Evolutionary conservation across 2,329 filamentous ascomycete genomes (phyloP).

Genomic region (Trichophyton rubrum): DNA sequence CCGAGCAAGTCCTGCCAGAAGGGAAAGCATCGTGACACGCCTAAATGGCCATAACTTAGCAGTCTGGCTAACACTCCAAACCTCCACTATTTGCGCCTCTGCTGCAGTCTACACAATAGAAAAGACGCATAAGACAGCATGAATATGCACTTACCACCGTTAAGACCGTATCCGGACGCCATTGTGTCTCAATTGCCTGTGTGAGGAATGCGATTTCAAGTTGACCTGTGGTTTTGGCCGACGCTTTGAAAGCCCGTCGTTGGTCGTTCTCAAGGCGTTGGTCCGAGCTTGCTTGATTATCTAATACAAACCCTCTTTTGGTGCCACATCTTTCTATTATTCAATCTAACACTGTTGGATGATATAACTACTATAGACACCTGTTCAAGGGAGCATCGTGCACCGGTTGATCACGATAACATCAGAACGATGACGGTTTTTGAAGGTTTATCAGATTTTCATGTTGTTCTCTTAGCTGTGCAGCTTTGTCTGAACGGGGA

Average conservation of each 20-base stretch:
- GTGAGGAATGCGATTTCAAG: neutral
- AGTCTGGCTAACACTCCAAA: neutral
- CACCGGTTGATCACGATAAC: slow-evolving; percentile 8
- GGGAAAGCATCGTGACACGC: slow-evolving; percentile 77
- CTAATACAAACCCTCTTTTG: neutral
- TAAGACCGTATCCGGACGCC: slow-evolving; percentile 44
- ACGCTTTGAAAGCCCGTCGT: neutral
- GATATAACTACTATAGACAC: neutral
- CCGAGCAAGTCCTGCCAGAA: slow-evolving; percentile 99
- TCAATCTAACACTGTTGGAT: neutral
- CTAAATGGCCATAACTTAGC: slow-evolving; percentile 26
- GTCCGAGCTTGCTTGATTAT: slow-evolving; percentile 8
- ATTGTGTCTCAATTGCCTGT: slow-evolving; percentile 23
- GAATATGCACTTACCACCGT: slow-evolving; percentile 33
- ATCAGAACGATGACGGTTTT: slow-evolving; percentile 26
- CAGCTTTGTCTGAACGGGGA: slow-evolving; percentile 45
- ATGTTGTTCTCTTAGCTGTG: slow-evolving; percentile 47
- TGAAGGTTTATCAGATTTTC: slow-evolving; percentile 39
- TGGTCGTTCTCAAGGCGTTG: slow-evolving; percentile 7
- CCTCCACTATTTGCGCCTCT: slow-evolving; percentile 8
- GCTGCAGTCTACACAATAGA: neutral
- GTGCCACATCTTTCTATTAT: neutral
- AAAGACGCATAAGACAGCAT: neutral
- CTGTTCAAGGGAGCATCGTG: neutral
- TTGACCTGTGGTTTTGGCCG: slow-evolving; percentile 5